These are phyloP conservation scores for Polyrhizophydium stewartii DNA, from an alignment of 371 early-diverging fungal genomes.

Conservation along the genomic window DNA sequence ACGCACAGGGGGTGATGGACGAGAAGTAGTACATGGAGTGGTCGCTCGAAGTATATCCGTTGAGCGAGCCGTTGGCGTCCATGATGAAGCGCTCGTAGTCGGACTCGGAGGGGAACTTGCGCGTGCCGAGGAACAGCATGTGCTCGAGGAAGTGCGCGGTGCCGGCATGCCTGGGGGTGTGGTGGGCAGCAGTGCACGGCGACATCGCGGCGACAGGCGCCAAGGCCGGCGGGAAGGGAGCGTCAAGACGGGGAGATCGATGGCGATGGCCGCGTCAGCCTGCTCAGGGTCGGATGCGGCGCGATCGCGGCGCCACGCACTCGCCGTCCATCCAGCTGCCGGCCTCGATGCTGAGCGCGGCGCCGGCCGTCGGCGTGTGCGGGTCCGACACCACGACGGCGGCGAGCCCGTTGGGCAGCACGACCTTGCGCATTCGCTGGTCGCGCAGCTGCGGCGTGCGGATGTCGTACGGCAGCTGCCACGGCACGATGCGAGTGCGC, in stretches of 20 bases:
- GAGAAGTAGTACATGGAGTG: constrained; percentile 49
- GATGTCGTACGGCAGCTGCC: neutral
- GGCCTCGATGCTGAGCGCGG: constrained; percentile 28
- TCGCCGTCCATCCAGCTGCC: constrained; percentile 30
- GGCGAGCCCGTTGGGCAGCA: constrained; percentile 21
- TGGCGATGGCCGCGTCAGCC: neutral
- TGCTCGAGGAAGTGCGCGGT: constrained; percentile 59
- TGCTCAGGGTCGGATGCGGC: too few species aligned
- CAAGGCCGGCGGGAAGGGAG: too few species aligned
- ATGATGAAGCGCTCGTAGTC: constrained; percentile 37
- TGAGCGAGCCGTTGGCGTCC: constrained; percentile 41
- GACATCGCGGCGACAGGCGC: neutral
- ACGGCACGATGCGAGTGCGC: too few species aligned
- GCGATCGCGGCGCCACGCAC: too few species aligned
- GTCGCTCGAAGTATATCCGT: constrained; percentile 49
- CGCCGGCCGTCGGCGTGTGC: constrained; percentile 18
- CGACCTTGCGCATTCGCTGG: constrained; percentile 9
- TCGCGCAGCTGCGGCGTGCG: constrained; percentile 12
- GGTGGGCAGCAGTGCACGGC: neutral
- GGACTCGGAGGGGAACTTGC: constrained; percentile 24
- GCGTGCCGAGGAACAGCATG: constrained; percentile 56
- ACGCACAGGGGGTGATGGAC: constrained; percentile 11
- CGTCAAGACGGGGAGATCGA: neutral
- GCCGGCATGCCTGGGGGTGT: constrained; percentile 21
- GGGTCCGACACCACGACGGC: constrained; percentile 25